Evolutionary conservation across 2,329 filamentous ascomycete species (phyloP).

Genomic region (Cordyceps javanica): DNA sequence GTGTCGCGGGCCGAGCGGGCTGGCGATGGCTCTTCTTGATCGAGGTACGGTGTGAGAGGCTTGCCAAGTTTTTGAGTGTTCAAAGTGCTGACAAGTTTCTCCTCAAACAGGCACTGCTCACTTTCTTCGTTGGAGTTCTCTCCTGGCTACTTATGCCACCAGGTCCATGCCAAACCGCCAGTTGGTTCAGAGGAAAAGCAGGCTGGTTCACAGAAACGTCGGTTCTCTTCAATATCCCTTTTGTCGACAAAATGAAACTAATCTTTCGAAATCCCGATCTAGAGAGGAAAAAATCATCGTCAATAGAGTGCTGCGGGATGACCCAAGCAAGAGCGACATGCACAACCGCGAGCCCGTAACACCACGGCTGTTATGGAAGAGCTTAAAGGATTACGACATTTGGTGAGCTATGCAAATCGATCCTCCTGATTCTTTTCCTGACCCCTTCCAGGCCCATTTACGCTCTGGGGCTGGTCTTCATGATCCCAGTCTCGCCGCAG

Average conservation of each 20-base stretch:
- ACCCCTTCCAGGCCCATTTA: conserved; percentile 36
- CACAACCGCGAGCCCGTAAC: conserved; percentile 52
- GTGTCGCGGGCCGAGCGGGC: conserved; percentile 38
- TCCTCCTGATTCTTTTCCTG: too few species aligned
- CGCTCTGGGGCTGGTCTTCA: conserved; percentile 39
- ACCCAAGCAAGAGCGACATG: conserved; percentile 51
- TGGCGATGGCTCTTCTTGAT: conserved; percentile 46
- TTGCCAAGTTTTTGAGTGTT: not conserved
- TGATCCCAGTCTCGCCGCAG: conserved; percentile 41
- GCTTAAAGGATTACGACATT: conserved; percentile 48
- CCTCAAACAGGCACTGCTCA: conserved; percentile 21
- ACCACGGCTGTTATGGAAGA: conserved; percentile 38
- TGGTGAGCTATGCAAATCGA: conserved; percentile 27
- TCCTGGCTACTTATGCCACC: conserved; percentile 21
- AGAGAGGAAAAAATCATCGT: conserved; percentile 50
- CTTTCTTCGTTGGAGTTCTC: conserved; percentile 19
- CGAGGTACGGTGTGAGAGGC: conserved; percentile 31
- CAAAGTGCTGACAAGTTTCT: not conserved
- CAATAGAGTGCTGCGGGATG: conserved; percentile 50
- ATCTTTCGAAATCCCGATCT: not conserved
- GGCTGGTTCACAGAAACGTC: conserved; percentile 22
- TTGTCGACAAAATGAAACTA: not conserved
- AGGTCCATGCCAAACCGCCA: conserved; percentile 37
- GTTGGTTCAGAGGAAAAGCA: conserved; percentile 44
- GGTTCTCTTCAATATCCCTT: not conserved